A percentile compares a stretch with the other conserved stretches of the same genome.
phyloP scores from a whole-genome alignment of 2,329 filamentous ascomycete species.

The Diplodia sapinea region DNA sequence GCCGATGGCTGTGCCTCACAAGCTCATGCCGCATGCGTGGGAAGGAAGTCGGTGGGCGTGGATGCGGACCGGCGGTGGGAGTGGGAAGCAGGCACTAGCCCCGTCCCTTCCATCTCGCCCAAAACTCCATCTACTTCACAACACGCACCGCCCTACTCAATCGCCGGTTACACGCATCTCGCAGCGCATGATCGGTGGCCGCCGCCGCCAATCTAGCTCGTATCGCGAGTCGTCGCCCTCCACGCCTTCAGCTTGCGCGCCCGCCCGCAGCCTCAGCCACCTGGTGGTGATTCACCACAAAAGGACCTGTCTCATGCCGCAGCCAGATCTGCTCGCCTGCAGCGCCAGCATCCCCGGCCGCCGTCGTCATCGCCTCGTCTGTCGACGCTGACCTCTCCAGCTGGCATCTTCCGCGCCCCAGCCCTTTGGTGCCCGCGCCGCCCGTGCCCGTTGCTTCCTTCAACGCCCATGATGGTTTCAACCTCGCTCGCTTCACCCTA shows the following conservation, averaged over 20 bases:
- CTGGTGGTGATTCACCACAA: constrained; percentile 12
- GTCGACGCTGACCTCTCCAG: neutral
- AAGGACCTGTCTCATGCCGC: constrained; percentile 16
- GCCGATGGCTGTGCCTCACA: constrained; percentile 10
- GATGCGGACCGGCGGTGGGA: neutral
- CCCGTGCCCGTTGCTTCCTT: constrained; percentile 1
- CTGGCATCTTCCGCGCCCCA: constrained; percentile 21
- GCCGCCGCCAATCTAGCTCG: neutral
- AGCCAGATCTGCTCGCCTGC: neutral
- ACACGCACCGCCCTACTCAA: neutral
- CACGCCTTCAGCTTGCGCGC: constrained; percentile 6
- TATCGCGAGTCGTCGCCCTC: neutral
- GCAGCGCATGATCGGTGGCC: constrained; percentile 16
- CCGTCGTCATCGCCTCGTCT: constrained; percentile 11
- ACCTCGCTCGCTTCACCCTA: constrained; percentile 18
- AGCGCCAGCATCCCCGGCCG: neutral
- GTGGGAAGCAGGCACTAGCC: too few relatives aligned
- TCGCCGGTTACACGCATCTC: constrained; percentile 23
- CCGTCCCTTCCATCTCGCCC: neutral
- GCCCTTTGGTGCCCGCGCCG: neutral
- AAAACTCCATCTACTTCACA: neutral
- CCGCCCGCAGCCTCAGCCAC: constrained; percentile 19
- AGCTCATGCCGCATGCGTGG: neutral
- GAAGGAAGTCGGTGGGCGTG: neutral
- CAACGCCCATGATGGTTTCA: constrained; percentile 17